These are phyloP conservation scores for Chrysoporthe puriensis DNA, from an alignment of 2,329 filamentous ascomycete species.

Conservation along the genomic window DNA sequence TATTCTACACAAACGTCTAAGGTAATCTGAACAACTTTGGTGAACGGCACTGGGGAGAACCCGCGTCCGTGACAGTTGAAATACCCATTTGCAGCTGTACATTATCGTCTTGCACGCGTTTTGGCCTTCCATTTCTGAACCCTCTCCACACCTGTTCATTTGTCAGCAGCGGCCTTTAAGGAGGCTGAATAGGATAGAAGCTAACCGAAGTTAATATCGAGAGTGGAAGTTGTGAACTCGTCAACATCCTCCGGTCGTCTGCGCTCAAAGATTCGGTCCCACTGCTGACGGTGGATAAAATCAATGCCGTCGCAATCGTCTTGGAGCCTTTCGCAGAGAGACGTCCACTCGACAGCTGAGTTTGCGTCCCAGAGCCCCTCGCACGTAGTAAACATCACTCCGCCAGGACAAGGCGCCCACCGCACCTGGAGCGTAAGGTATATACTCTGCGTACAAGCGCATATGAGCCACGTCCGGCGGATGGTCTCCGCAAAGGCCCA, in stretches of 20 bases:
- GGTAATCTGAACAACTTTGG: neutral
- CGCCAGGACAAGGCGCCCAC: constrained; percentile 30
- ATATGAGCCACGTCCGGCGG: constrained; percentile 33
- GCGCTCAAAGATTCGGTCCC: constrained; percentile 23
- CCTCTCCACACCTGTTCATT: neutral
- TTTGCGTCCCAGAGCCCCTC: constrained; percentile 32
- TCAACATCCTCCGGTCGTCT: constrained; percentile 28
- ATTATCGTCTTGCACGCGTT: neutral
- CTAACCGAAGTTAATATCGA: constrained; percentile 26
- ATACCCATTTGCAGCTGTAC: neutral
- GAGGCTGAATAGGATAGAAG: neutral
- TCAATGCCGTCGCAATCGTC: constrained; percentile 13
- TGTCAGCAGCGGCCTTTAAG: neutral
- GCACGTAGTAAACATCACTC: constrained; percentile 33
- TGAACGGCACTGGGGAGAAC: neutral
- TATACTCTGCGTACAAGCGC: constrained; percentile 23
- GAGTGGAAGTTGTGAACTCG: constrained; percentile 20
- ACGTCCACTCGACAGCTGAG: constrained; percentile 33
- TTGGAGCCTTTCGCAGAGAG: constrained; percentile 12
- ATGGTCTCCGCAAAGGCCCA: constrained; percentile 35
- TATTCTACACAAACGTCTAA: neutral
- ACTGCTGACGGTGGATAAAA: constrained; percentile 22
- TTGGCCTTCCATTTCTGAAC: neutral
- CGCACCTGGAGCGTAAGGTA: constrained; percentile 30
- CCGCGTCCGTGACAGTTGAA: neutral